phyloP scores from a whole-genome alignment of 2,329 filamentous ascomycete species.

The Pseudocercospora vitis region DNA sequence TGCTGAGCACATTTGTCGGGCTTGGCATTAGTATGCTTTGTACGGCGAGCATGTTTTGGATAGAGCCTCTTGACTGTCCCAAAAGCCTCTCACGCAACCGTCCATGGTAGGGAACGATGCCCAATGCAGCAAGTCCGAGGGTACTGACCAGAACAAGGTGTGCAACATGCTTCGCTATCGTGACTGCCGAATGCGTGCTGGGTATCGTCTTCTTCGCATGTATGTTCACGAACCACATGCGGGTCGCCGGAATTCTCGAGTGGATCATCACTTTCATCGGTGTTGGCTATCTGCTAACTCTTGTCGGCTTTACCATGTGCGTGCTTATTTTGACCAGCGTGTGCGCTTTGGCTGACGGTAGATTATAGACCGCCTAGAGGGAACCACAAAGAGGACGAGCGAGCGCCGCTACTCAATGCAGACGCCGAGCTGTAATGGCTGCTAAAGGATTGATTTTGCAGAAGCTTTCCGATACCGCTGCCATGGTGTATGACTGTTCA shows the following conservation, averaged over 20 bases:
- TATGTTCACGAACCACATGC: neutral
- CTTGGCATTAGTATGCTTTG: conserved; percentile 5
- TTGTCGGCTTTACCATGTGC: neutral
- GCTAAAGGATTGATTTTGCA: no score
- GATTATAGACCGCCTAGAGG: neutral
- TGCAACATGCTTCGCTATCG: neutral
- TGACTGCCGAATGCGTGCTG: neutral
- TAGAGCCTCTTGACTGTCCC: no score
- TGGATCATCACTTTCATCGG: conserved; percentile 4
- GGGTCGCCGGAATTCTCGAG: conserved; percentile 7
- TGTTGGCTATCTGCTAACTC: conserved; percentile 3
- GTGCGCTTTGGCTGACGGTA: neutral
- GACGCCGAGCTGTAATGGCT: no score
- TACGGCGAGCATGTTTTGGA: neutral
- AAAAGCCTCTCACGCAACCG: conserved; percentile 1
- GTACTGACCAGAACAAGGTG: neutral
- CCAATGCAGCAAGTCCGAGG: neutral
- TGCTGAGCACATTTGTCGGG: conserved; percentile 2
- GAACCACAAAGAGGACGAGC: neutral
- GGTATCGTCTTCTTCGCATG: conserved; percentile 8
- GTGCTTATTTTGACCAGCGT: neutral
- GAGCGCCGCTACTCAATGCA: neutral
- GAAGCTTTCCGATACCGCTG: no score
- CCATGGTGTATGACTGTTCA: no score
- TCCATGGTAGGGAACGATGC: neutral